phyloP scores from a whole-genome alignment of 208 protist species.

The Wallacemonas sp. region DNA sequence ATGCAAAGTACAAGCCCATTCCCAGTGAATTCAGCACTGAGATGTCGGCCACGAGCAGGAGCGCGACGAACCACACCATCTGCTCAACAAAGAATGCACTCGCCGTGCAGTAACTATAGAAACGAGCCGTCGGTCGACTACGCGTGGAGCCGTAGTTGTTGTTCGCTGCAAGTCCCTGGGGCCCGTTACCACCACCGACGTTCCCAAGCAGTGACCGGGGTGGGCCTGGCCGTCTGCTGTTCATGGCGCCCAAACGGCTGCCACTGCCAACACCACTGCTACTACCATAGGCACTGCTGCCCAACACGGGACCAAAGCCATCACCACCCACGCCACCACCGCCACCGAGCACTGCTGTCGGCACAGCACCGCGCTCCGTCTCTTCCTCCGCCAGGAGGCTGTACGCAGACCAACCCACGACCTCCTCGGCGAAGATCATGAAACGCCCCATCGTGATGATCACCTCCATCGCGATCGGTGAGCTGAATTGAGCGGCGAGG shows the following conservation, averaged over 20 bases:
- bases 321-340: not conserved
- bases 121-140: slow-evolving; percentile 15
- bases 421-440: slow-evolving; percentile 23
- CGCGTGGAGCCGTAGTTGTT: not conserved
- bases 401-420: slow-evolving; percentile 14
- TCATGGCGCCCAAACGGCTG: not conserved
- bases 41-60: slow-evolving; percentile 17
- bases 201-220: too few species aligned
- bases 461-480: slow-evolving; percentile 36
- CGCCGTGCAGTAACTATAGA: slow-evolving; percentile 31
- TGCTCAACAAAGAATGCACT: slow-evolving; percentile 42
- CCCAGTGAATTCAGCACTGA: slow-evolving; percentile 12
- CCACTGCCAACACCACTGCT: not conserved
- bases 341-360: not conserved
- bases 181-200: not conserved
- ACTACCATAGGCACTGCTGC: not conserved
- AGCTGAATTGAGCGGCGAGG: slow-evolving; percentile 18
- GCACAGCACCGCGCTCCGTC: not conserved
- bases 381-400: slow-evolving; percentile 15
- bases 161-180: not conserved
- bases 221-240: not conserved
- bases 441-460: slow-evolving; percentile 30
- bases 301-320: too few species aligned
- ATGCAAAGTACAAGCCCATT: slow-evolving; percentile 11
- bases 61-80: slow-evolving; percentile 26